phyloP scores from a whole-genome alignment of 805 yeast genomes.

The Wickerhamomyces chambardii region DNA sequence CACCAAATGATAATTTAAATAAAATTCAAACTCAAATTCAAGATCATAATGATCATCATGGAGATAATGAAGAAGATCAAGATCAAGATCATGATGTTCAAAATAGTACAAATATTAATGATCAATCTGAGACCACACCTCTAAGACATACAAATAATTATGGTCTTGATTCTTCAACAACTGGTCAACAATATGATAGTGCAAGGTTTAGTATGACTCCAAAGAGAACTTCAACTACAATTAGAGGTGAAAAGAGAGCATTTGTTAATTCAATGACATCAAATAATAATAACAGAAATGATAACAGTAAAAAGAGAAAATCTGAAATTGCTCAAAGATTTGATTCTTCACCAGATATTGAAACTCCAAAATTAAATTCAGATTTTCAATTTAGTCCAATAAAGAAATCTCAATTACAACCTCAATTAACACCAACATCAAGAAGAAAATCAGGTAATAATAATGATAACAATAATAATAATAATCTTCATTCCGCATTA shows the following conservation, averaged over 20 bases:
- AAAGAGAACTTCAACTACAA: slow-evolving; percentile 5
- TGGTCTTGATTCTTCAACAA: neutral
- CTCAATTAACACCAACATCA: neutral
- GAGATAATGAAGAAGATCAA: too few species aligned
- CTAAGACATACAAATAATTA: slow-evolving; percentile 6
- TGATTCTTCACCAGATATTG: slow-evolving; percentile 20
- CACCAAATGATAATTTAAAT: slow-evolving; percentile 7
- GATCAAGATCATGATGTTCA: too few species aligned
- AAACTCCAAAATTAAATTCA: slow-evolving; percentile 17
- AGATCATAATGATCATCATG: too few species aligned
- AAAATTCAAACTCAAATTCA: too few species aligned
- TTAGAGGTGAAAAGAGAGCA: neutral
- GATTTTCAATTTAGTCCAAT: slow-evolving; percentile 16
- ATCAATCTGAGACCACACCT: slow-evolving; percentile 12
- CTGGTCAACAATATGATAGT: neutral
- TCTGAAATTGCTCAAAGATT: slow-evolving; percentile 15
- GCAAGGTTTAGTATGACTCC: slow-evolving; percentile 11
- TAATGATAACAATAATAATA: too few species aligned
- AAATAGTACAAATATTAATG: too few species aligned
- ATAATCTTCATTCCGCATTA: too few species aligned
- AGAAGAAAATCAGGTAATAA: neutral
- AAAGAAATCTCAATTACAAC: neutral
- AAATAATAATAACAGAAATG: slow-evolving; percentile 2
- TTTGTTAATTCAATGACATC: slow-evolving; percentile 16
- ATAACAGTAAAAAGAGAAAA: slow-evolving; percentile 12